Percentiles rank a stretch among this genome's conserved stretches.
These are phyloP conservation scores for Massarina eburnea DNA, from an alignment of 2,329 filamentous ascomycete species.

Conservation along the genomic window DNA sequence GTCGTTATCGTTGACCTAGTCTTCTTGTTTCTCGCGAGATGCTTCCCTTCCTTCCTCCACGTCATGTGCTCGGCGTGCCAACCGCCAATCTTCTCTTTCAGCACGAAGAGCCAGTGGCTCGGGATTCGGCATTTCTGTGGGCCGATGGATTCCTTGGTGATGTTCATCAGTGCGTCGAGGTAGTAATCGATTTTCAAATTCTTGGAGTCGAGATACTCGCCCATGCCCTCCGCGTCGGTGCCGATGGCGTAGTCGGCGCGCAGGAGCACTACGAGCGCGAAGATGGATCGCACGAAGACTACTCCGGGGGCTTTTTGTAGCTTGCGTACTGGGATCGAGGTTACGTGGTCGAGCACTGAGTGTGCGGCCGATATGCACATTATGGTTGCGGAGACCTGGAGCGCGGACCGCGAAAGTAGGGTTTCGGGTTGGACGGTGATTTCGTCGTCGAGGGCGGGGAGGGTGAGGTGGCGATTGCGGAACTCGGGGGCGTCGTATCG, in stretches of 20 bases:
- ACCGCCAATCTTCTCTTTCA: conserved; percentile 31
- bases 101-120: conserved; percentile 33
- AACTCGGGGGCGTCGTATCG: conserved; percentile 39
- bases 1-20: conserved; percentile 1
- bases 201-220: conserved; percentile 34
- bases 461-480: conserved; percentile 34
- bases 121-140: conserved; percentile 35
- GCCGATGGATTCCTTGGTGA: conserved; percentile 27
- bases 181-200: conserved; percentile 37
- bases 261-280: conserved; percentile 34
- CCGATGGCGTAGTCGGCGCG: conserved; percentile 40
- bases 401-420: conserved; percentile 31
- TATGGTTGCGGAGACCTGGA: conserved; percentile 41
- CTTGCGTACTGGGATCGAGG: conserved; percentile 18
- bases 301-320: conserved; percentile 31
- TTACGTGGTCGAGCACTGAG: conserved; percentile 34
- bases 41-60: conserved; percentile 29
- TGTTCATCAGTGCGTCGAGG: conserved; percentile 24
- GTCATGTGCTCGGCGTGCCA: conserved; percentile 36
- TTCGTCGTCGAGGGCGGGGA: conserved; percentile 36
- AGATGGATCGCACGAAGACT: conserved; percentile 36
- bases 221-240: conserved; percentile 35
- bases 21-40: conserved; percentile 17
- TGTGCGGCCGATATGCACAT: conserved; percentile 37
- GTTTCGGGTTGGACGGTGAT: conserved; percentile 32